Percentiles rank a stretch among this genome's conserved stretches.
phyloP scores from a whole-genome alignment of 768 basidiomycete species.

The Pholiota microspora region DNA sequence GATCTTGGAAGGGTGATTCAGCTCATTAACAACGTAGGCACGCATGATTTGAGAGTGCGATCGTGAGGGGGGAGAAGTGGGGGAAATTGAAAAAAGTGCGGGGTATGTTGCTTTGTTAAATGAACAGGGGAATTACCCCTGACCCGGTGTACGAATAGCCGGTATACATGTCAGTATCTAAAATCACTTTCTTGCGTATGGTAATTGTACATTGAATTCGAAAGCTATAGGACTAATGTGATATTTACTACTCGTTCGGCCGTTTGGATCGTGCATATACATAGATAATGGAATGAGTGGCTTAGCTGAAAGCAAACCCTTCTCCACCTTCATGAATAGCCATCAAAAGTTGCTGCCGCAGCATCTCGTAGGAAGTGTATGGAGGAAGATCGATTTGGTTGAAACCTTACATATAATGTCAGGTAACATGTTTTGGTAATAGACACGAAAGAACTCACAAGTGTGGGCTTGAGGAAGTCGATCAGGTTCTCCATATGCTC shows the following conservation, averaged over 20 bases:
- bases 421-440: slow-evolving; percentile 13
- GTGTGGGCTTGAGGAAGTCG: slow-evolving; percentile 89
- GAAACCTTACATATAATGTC: slow-evolving; percentile 56
- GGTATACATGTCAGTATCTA: not conserved
- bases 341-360: slow-evolving; percentile 84
- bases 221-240: slow-evolving; percentile 7
- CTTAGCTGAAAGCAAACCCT: slow-evolving; percentile 82
- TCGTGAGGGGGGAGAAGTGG: not conserved
- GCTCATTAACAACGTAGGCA: slow-evolving; percentile 71
- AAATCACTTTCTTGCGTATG: slow-evolving; percentile 8
- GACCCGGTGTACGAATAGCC: slow-evolving; percentile 5
- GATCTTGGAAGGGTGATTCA: slow-evolving; percentile 68
- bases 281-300: not conserved
- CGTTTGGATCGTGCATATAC: slow-evolving; percentile 9
- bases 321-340: slow-evolving; percentile 97
- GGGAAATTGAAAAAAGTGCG: not conserved
- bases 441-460: slow-evolving; percentile 46
- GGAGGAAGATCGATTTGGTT: slow-evolving; percentile 94
- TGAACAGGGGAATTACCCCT: not conserved
- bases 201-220: slow-evolving; percentile 21
- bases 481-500: slow-evolving; percentile 84
- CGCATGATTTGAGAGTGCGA: slow-evolving; percentile 52
- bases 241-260: slow-evolving; percentile 1
- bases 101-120: no score
- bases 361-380: slow-evolving; percentile 95